Conservation (phyloP, 1,139 yeast species). For the Geotrichum fermentans region DNA sequence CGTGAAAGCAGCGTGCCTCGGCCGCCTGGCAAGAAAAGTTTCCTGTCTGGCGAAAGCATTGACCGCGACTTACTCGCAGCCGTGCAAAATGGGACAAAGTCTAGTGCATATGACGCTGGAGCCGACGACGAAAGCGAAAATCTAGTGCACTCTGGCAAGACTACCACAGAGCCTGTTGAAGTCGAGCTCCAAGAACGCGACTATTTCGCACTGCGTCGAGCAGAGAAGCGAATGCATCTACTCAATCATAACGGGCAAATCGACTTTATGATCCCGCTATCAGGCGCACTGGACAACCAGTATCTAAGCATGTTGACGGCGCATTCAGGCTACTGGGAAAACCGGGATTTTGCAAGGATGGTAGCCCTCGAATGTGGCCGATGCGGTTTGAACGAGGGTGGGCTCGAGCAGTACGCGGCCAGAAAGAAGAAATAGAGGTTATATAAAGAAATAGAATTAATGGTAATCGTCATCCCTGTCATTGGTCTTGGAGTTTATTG, state of each 20-base stretch:
- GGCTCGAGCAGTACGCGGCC: slow-evolving; percentile 25
- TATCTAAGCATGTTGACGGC: slow-evolving; percentile 42
- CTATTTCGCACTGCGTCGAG: slow-evolving; percentile 30
- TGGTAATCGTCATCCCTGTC: not conserved
- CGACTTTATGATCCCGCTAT: slow-evolving; percentile 40
- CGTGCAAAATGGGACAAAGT: not conserved
- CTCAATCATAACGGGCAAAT: slow-evolving; percentile 44
- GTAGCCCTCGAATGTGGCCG: slow-evolving; percentile 40
- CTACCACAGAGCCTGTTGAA: not conserved
- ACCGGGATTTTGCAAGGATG: slow-evolving; percentile 40
- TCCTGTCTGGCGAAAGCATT: not conserved
- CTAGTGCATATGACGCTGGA: not conserved
- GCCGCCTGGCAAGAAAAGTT: not conserved
- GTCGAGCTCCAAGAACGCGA: slow-evolving; percentile 31
- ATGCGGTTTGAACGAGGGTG: slow-evolving; percentile 27
- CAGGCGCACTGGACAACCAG: slow-evolving; percentile 38
- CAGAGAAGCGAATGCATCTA: slow-evolving; percentile 31
- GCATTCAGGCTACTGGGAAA: slow-evolving; percentile 43
- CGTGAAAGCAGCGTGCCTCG: slow-evolving; percentile 3
- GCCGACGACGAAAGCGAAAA: not conserved
- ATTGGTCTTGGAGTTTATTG: too few relatives aligned
- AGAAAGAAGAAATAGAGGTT: slow-evolving; percentile 22
- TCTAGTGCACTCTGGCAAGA: not conserved
- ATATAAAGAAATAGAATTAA: too few relatives aligned
- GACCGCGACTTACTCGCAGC: slow-evolving; percentile 1